phyloP scores from a whole-genome alignment of 805 yeast genomes.

The Lipomyces mesembrius region DNA sequence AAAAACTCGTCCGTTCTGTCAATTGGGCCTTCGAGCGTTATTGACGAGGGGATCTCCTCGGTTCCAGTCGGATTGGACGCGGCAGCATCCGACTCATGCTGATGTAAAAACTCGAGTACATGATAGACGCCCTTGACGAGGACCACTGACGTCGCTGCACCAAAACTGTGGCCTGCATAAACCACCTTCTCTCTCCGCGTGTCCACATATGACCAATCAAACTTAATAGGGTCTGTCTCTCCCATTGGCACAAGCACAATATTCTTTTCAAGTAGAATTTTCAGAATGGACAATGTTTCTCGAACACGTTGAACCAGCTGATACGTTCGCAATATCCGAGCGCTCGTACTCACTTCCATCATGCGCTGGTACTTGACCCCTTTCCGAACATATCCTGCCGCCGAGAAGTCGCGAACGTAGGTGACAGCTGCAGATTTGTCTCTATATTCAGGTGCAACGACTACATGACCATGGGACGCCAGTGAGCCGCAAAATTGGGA shows the following conservation, averaged over 20 bases:
- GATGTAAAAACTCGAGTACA: constrained; percentile 20
- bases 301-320: constrained; percentile 36
- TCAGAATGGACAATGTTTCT: constrained; percentile 32
- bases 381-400: constrained; percentile 52
- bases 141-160: constrained; percentile 39
- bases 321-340: constrained; percentile 34
- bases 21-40: constrained; percentile 1
- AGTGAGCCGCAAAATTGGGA: constrained; percentile 38
- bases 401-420: constrained; percentile 73
- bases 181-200: constrained; percentile 24
- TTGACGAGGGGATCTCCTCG: constrained; percentile 18
- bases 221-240: constrained; percentile 9
- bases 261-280: constrained; percentile 24
- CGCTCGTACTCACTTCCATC: constrained; percentile 33
- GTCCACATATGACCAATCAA: constrained; percentile 30
- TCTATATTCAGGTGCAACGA: constrained; percentile 47
- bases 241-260: constrained; percentile 16
- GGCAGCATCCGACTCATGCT: constrained; percentile 8
- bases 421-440: constrained; percentile 68
- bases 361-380: constrained; percentile 30
- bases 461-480: constrained; percentile 39
- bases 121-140: constrained; percentile 33
- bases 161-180: constrained; percentile 39
- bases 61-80: constrained; percentile 23
- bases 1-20: constrained; percentile 20